A percentile compares a stretch with the other conserved stretches of the same genome.
phyloP scores from a whole-genome alignment of 2,329 filamentous ascomycete genomes.

The Xylaria sp. region DNA sequence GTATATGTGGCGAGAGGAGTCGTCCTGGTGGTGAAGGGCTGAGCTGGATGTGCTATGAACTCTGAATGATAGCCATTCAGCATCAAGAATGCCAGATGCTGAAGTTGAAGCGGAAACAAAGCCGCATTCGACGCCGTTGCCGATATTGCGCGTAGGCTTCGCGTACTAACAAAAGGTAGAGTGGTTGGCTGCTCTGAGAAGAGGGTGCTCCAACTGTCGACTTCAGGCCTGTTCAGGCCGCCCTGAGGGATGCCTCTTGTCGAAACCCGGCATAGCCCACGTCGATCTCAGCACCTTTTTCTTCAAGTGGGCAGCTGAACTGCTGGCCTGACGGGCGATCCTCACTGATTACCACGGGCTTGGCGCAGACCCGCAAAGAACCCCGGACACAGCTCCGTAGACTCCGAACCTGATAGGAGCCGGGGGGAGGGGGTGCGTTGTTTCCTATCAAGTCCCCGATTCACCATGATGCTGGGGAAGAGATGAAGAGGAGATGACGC shows the following conservation, averaged over 20 bases:
- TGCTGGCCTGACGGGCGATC: conserved; percentile 30
- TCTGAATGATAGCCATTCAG: background rate
- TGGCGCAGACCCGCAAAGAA: conserved; percentile 23
- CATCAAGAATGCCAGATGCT: background rate
- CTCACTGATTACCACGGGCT: conserved; percentile 29
- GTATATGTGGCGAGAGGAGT: background rate
- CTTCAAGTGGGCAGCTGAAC: conserved; percentile 32
- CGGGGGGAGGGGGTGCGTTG: background rate
- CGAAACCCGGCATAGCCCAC: conserved; percentile 32
- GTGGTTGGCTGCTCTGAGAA: conserved; percentile 4
- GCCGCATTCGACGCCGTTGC: conserved; percentile 1
- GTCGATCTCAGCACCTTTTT: conserved; percentile 26
- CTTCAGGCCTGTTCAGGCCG: conserved; percentile 16
- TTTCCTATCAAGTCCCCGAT: conserved; percentile 1
- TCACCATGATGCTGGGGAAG: background rate
- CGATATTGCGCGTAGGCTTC: background rate
- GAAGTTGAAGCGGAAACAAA: conserved; percentile 11
- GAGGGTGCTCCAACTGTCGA: conserved; percentile 13
- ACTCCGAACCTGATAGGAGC: conserved; percentile 18
- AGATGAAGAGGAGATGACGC: background rate
- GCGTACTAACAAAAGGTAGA: background rate
- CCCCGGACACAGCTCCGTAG: conserved; percentile 29
- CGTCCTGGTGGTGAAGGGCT: background rate
- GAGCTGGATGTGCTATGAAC: background rate
- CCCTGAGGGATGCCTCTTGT: conserved; percentile 29